These are phyloP conservation scores for Kluyveromyces aestuarii DNA, from an alignment of 805 yeast species.

Conservation along the genomic window DNA sequence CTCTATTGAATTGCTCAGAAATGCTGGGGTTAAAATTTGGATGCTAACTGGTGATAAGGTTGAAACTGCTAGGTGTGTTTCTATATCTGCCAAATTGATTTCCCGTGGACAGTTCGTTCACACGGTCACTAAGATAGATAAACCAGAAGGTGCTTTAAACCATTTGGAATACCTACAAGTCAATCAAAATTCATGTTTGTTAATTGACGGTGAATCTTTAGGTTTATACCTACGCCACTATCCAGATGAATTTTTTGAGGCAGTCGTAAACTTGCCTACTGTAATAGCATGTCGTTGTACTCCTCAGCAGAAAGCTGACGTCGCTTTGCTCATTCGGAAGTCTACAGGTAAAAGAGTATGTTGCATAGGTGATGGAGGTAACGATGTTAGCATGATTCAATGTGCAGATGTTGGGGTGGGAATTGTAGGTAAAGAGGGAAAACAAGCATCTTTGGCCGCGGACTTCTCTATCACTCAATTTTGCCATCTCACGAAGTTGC, in stretches of 20 bases:
- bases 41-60: constrained; percentile 99
- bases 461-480: constrained; percentile 93
- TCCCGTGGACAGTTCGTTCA: constrained; percentile 92
- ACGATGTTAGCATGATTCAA: constrained; percentile 98
- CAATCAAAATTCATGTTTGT: constrained; percentile 50
- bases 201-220: constrained; percentile 91
- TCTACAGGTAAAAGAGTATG: constrained; percentile 85
- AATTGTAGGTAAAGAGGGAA: constrained; percentile 97
- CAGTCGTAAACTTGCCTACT: constrained; percentile 74
- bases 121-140: constrained; percentile 57
- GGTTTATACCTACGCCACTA: constrained; percentile 55
- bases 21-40: constrained; percentile 97
- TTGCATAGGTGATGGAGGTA: constrained; percentile 99
- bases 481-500: constrained; percentile 73
- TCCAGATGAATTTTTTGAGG: constrained; percentile 64
- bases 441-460: constrained; percentile 94
- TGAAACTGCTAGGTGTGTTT: constrained; percentile 96
- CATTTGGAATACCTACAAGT: constrained; percentile 64
- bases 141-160: constrained; percentile 57
- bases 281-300: constrained; percentile 98
- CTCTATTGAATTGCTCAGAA: constrained; percentile 82
- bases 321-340: constrained; percentile 70
- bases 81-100: constrained; percentile 89
- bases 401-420: constrained; percentile 99
- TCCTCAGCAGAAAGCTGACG: constrained; percentile 97